phyloP scores from a whole-genome alignment of 1,139 yeast species.

The Scheffersomyces lignicola region DNA sequence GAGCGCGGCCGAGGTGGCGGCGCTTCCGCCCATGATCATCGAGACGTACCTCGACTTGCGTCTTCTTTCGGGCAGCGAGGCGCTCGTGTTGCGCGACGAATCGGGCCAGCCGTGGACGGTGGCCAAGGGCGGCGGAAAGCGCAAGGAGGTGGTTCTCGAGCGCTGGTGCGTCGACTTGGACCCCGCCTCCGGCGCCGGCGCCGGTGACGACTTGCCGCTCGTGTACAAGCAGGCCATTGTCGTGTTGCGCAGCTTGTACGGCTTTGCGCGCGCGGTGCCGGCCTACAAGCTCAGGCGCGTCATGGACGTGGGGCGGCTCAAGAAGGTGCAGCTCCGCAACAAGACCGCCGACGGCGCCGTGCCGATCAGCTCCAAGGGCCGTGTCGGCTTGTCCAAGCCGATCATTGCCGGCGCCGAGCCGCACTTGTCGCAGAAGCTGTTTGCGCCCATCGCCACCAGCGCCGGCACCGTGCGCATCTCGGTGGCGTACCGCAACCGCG shows the following conservation, averaged over 20 bases:
- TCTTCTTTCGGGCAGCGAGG: constrained; percentile 57
- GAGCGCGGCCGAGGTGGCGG: constrained; percentile 33
- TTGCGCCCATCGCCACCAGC: constrained; percentile 72
- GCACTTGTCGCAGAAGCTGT: constrained; percentile 59
- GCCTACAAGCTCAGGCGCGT: constrained; percentile 55
- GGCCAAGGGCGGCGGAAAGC: constrained; percentile 44
- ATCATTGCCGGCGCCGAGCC: constrained; percentile 51
- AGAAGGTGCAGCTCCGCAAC: constrained; percentile 44
- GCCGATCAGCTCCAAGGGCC: constrained; percentile 77
- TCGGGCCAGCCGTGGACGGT: constrained; percentile 43
- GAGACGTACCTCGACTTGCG: constrained; percentile 81
- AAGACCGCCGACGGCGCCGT: constrained; percentile 74
- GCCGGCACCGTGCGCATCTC: constrained; percentile 72
- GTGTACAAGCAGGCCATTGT: constrained; percentile 76
- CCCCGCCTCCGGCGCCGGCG: constrained; percentile 27
- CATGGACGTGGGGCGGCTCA: constrained; percentile 15
- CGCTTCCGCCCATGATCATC: constrained; percentile 75
- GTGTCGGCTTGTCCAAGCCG: constrained; percentile 78
- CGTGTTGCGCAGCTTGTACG: constrained; percentile 71
- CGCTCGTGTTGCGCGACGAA: constrained; percentile 58
- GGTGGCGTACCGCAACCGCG: constrained; percentile 75
- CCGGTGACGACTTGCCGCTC: constrained; percentile 56
- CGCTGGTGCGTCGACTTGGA: constrained; percentile 90
- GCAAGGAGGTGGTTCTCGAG: constrained; percentile 82
- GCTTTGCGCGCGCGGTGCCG: constrained; percentile 70